Conservation (phyloP, 345 rosid genomes). For the Turritis glabra region DNA sequence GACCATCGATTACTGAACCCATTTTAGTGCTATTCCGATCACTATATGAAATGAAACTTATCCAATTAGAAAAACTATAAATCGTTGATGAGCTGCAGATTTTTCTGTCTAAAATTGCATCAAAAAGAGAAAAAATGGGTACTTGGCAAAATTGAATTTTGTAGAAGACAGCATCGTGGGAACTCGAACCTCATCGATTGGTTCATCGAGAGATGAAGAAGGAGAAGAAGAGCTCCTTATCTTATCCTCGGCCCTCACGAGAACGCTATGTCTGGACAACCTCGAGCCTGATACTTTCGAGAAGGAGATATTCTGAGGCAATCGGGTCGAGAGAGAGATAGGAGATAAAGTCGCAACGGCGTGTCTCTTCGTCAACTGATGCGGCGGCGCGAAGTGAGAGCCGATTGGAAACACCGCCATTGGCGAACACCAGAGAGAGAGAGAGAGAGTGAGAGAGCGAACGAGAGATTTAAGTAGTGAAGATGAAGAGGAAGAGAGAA, state of each 20-base stretch:
- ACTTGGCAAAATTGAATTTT: background rate
- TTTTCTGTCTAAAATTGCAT: background rate
- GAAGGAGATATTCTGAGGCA: constrained; percentile 31
- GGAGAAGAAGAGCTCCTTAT: constrained; percentile 50
- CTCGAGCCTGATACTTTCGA: constrained; percentile 48
- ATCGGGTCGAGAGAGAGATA: constrained; percentile 33
- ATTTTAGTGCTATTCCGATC: background rate
- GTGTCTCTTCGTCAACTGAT: constrained; percentile 36
- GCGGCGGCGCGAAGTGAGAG: constrained; percentile 42
- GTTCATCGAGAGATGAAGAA: constrained; percentile 34
- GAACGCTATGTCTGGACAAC: constrained; percentile 44
- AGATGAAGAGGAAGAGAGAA: background rate
- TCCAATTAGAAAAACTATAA: background rate
- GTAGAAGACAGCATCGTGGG: background rate
- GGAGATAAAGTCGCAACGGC: constrained; percentile 33
- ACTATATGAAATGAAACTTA: background rate
- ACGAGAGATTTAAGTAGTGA: background rate
- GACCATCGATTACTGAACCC: background rate
- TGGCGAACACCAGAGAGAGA: constrained; percentile 20
- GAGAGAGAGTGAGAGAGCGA: background rate
- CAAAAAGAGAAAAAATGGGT: constrained; percentile 10
- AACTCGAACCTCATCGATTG: constrained; percentile 55
- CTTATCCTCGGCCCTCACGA: constrained; percentile 75
- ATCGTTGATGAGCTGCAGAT: background rate
- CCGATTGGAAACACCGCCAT: constrained; percentile 68